phyloP scores from a whole-genome alignment of 352 stramenopile species.

The Phytophthora cactorum region DNA sequence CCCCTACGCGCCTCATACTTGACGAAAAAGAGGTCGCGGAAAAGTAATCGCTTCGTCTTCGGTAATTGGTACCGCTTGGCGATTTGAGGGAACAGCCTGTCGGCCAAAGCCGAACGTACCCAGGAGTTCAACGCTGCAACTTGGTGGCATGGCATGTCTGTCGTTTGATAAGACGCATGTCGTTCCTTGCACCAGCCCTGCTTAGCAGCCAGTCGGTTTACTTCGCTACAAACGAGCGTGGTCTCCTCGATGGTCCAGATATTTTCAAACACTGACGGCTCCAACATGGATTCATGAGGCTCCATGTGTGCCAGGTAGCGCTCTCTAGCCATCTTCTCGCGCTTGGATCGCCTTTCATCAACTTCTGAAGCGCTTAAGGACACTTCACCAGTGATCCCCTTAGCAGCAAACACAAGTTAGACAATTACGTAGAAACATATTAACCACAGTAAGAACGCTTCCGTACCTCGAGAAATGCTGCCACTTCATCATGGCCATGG shows the following conservation, averaged over 20 bases:
- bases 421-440: conserved; percentile 6
- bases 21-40: conserved; percentile 90
- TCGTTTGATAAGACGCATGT: conserved; percentile 85
- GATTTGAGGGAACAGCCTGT: conserved; percentile 69
- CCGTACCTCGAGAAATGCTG: conserved; percentile 43
- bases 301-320: conserved; percentile 64
- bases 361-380: conserved; percentile 29
- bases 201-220: conserved; percentile 45
- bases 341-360: conserved; percentile 31
- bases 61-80: conserved; percentile 50
- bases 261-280: conserved; percentile 45
- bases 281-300: conserved; percentile 46
- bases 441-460: background rate
- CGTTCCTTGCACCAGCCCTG: conserved; percentile 81
- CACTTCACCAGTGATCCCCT: conserved; percentile 29
- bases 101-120: conserved; percentile 57
- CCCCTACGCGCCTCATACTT: conserved; percentile 77
- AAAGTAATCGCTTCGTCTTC: conserved; percentile 55
- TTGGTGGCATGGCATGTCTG: conserved; percentile 82
- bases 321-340: conserved; percentile 50
- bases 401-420: conserved; percentile 1
- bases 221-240: conserved; percentile 39
- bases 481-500: conserved; percentile 45
- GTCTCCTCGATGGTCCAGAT: conserved; percentile 69
- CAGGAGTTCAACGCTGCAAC: conserved; percentile 68